Percentiles rank a stretch among this genome's conserved stretches.
Conservation (phyloP, 176 grass and related monocot genomes). For the Pharus latifolius region DNA sequence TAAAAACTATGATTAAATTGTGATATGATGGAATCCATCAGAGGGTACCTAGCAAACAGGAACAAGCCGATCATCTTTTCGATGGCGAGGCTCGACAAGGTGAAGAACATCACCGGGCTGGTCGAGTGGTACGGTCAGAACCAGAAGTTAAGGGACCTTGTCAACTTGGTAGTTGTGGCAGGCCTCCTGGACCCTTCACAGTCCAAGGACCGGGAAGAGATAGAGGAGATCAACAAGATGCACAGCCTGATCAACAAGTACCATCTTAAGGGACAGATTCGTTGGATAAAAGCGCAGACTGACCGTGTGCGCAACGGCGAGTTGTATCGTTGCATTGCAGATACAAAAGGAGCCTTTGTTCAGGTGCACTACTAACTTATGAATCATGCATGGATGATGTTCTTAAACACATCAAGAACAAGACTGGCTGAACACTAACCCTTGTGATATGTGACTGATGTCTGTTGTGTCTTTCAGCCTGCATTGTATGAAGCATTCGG, state of each 20-base stretch:
- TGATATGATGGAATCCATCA: conserved; percentile 22
- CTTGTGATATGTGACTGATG: no score
- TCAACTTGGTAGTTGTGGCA: conserved; percentile 54
- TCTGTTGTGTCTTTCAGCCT: conserved; percentile 32
- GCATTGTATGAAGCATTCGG: conserved; percentile 74
- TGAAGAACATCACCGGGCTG: conserved; percentile 68
- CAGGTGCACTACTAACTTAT: conserved; percentile 27
- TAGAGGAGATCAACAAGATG: conserved; percentile 76
- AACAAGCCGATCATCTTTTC: conserved; percentile 67
- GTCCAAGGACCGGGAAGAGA: conserved; percentile 75
- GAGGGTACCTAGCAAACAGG: conserved; percentile 50
- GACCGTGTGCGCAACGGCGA: conserved; percentile 60
- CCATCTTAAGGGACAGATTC: conserved; percentile 53
- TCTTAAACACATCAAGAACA: not conserved
- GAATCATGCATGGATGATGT: not conserved
- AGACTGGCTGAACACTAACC: no score
- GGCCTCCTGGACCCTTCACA: conserved; percentile 50
- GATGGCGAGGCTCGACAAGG: conserved; percentile 69
- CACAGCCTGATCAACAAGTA: conserved; percentile 49
- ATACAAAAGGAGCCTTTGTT: conserved; percentile 64
- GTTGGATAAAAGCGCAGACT: conserved; percentile 61
- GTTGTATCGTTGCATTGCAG: conserved; percentile 69
- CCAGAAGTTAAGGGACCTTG: conserved; percentile 52
- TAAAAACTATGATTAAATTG: not conserved
- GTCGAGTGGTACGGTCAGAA: conserved; percentile 68